phyloP scores from a whole-genome alignment of 257 asterid species.

The Lavandula angustifolia region DNA sequence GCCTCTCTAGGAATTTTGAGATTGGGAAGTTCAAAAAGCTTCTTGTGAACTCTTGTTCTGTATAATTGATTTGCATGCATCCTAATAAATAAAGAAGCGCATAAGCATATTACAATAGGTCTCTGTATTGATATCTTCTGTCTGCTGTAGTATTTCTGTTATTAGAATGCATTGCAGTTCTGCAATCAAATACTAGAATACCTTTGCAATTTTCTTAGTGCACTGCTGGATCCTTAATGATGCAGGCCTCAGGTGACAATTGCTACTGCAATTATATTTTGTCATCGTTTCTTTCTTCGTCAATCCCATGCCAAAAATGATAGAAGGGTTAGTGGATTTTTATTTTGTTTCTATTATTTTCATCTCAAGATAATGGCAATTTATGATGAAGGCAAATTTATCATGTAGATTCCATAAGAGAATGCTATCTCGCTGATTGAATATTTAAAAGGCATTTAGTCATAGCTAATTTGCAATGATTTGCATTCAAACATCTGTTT shows the following conservation, averaged over 20 bases:
- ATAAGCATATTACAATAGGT: not conserved
- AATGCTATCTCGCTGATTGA: slow-evolving; percentile 7
- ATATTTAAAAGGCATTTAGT: not conserved
- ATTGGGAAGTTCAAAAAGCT: not conserved
- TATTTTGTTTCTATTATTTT: slow-evolving; percentile 10
- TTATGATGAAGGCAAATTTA: slow-evolving; percentile 3
- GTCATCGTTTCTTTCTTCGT: slow-evolving; percentile 94
- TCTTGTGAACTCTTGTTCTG: not conserved
- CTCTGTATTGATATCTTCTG: slow-evolving; percentile 9
- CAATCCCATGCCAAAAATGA: slow-evolving; percentile 90
- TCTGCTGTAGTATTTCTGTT: slow-evolving; percentile 7
- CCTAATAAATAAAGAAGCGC: not conserved
- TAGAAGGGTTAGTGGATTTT: slow-evolving; percentile 68
- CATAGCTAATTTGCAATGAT: not conserved
- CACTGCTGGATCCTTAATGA: slow-evolving; percentile 34
- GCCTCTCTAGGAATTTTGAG: not conserved
- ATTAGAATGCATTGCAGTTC: slow-evolving; percentile 9
- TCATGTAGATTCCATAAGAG: not conserved
- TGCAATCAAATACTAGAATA: slow-evolving; percentile 2
- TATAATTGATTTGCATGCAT: not conserved
- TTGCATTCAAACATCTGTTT: not conserved
- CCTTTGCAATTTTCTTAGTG: slow-evolving; percentile 19
- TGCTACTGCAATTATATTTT: slow-evolving; percentile 93
- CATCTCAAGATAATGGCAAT: slow-evolving; percentile 10
- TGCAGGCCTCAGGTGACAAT: slow-evolving; percentile 99